Evolutionary conservation across 805 yeast species (phyloP), one percentile per base, ranked within the genome.

Genomic region (Tetrapisispora namnaoensis): DNA sequence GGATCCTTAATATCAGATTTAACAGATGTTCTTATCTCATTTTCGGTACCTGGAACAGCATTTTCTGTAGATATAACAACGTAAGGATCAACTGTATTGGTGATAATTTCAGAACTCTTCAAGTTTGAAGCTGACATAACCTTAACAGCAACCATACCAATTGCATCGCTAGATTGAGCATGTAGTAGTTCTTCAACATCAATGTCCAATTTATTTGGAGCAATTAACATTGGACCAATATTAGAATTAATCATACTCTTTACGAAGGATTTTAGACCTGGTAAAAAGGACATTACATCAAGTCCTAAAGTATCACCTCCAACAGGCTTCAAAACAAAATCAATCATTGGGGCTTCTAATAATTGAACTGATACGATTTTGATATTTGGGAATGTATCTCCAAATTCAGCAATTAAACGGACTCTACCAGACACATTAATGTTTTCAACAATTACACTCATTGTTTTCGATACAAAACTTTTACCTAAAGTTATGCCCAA

Each of bases 271-370:
- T 86, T 75, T 60, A 86, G 76, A 53, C 93, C 93, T 4, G 95
- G 95, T 54, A 86, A 75, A 56, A 85, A 74, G 2, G 90, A 80
- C 95, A 86, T 86, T 56, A 86, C 77, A 68, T 86, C 95, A 41
- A 86, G 61, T 52, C 95, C 95, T 51, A 86, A 74, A n/a, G 90
- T 82, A 62, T 86, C 91, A 69, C 95, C 93, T 63, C 93, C 93
- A 47, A 86, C 83, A 10, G 95, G 95, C 62, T 86, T 86, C 71
- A 86, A 76, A 20, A 80, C 83, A 63, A 84, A 86, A 61, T 83
- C 90, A 60, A 86, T 83, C 30, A 75, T 72, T 37, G 93, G 93
- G 18, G 91, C 83, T 63, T 85, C 91, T 59, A 86, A 70, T 58
- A 86, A 78, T 53, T 81, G 83, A 49, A 85, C 70, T 18, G 87